These are phyloP conservation scores for Podila verticillata DNA, from an alignment of 192 early-diverging fungal genomes.

Conservation along the genomic window DNA sequence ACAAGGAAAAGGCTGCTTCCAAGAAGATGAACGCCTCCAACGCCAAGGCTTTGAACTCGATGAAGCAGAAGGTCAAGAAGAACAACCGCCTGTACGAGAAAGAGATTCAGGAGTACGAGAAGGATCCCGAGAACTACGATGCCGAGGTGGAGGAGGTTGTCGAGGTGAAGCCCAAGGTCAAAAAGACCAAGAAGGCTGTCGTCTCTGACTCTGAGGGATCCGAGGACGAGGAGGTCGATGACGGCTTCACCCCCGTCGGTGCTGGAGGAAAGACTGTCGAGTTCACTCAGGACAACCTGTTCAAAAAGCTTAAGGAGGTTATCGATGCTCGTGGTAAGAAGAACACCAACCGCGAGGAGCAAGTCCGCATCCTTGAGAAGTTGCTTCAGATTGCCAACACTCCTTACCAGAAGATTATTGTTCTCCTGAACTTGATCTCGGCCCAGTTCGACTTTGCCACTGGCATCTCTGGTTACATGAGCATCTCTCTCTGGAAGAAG, in stretches of 20 bases:
- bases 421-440: conserved; percentile 88
- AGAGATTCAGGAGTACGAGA: conserved; percentile 75
- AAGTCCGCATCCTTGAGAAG: conserved; percentile 73
- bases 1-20: conserved; percentile 74
- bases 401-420: conserved; percentile 82
- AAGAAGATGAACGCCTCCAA: conserved; percentile 89
- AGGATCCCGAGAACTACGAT: conserved; percentile 46
- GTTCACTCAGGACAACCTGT: conserved; percentile 78
- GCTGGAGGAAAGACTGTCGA: conserved; percentile 72
- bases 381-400: conserved; percentile 71
- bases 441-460: conserved; percentile 87
- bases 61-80: conserved; percentile 96
- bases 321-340: conserved; percentile 92
- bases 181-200: conserved; percentile 52
- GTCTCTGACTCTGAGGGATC: conserved; percentile 57
- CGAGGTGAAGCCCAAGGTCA: conserved; percentile 19
- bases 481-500: conserved; percentile 83
- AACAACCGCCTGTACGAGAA: conserved; percentile 78
- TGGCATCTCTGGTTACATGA: conserved; percentile 74
- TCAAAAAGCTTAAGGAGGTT: conserved; percentile 84
- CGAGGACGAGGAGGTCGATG: conserved; percentile 65
- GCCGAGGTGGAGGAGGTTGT: conserved; percentile 24
- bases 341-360: conserved; percentile 87
- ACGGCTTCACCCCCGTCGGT: conserved; percentile 76
- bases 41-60: conserved; percentile 85